Conservation (phyloP, 1,139 yeast species). For the Petasospora fabianii region DNA sequence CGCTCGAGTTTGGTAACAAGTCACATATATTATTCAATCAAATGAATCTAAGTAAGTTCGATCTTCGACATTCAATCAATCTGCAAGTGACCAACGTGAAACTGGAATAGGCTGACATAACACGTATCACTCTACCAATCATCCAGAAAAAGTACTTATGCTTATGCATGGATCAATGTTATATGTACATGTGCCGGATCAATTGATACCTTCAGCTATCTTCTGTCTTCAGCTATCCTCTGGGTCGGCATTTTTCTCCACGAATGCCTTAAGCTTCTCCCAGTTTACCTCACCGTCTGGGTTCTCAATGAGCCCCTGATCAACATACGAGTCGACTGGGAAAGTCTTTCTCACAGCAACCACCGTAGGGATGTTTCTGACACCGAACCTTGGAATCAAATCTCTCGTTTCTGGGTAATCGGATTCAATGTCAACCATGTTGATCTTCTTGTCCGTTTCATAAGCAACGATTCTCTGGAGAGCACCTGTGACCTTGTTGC, state of each 20-base stretch:
- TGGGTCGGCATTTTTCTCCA: constrained; percentile 40
- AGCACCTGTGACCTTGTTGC: constrained; percentile 61
- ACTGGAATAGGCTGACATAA: too few relatives aligned
- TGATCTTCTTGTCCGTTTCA: constrained; percentile 49
- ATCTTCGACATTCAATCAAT: too few relatives aligned
- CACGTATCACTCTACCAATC: too few relatives aligned
- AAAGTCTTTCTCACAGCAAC: constrained; percentile 66
- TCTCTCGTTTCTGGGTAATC: constrained; percentile 57
- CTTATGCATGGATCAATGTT: too few relatives aligned
- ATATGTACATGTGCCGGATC: too few relatives aligned
- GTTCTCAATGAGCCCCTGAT: constrained; percentile 33
- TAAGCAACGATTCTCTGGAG: constrained; percentile 53
- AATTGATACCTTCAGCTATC: too few relatives aligned
- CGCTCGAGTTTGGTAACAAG: too few relatives aligned
- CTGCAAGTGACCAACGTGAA: too few relatives aligned
- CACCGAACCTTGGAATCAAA: constrained; percentile 51
- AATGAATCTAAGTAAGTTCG: too few relatives aligned
- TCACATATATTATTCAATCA: too few relatives aligned
- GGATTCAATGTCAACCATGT: constrained; percentile 66
- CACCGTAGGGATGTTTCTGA: constrained; percentile 59
- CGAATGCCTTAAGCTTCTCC: constrained; percentile 54
- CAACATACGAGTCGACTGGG: constrained; percentile 50
- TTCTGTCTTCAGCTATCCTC: constrained; percentile 15
- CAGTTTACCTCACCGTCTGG: constrained; percentile 45
- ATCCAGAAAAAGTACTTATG: too few relatives aligned